These are phyloP conservation scores for Tephrocybe sp. DNA, from an alignment of 768 basidiomycete genomes.

Conservation along the genomic window DNA sequence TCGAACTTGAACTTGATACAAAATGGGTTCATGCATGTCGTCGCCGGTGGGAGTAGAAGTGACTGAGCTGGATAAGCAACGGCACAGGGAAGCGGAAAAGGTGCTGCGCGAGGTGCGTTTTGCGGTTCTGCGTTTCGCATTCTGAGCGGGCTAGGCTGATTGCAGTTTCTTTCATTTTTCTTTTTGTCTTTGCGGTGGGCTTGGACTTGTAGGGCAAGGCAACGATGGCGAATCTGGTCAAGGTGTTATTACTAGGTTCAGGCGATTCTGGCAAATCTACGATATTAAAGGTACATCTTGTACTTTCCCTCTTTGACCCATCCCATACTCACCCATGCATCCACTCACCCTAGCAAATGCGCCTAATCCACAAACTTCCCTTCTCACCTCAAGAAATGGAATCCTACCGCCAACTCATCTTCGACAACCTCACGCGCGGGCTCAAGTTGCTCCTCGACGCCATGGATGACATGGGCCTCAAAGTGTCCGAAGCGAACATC, in stretches of 20 bases:
- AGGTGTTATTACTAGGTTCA: slow-evolving; percentile 85
- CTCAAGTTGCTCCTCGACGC: slow-evolving; percentile 81
- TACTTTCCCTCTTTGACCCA: background rate
- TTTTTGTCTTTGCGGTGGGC: slow-evolving; percentile 2
- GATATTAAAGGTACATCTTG: slow-evolving; percentile 69
- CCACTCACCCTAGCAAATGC: slow-evolving; percentile 77
- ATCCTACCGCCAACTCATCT: slow-evolving; percentile 87
- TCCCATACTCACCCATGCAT: background rate
- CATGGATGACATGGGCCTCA: slow-evolving; percentile 85
- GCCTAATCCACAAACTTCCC: slow-evolving; percentile 85
- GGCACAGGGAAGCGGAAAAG: slow-evolving; percentile 72
- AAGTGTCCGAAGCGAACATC: slow-evolving; percentile 60
- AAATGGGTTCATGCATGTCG: slow-evolving; percentile 83
- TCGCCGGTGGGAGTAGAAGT: slow-evolving; percentile 52
- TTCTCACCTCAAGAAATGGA: slow-evolving; percentile 85
- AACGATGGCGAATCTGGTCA: slow-evolving; percentile 70
- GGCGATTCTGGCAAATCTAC: slow-evolving; percentile 95
- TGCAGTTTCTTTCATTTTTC: background rate
- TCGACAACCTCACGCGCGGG: slow-evolving; percentile 87
- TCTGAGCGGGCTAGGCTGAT: too few species aligned
- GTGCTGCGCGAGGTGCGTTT: slow-evolving; percentile 67
- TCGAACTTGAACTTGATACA: too few species aligned
- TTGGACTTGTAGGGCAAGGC: slow-evolving; percentile 59
- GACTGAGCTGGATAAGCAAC: slow-evolving; percentile 63
- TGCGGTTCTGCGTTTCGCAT: too few species aligned